These are phyloP conservation scores for Lasiodiplodia sp. DNA, from an alignment of 2,329 filamentous ascomycete species.

Conservation along the genomic window DNA sequence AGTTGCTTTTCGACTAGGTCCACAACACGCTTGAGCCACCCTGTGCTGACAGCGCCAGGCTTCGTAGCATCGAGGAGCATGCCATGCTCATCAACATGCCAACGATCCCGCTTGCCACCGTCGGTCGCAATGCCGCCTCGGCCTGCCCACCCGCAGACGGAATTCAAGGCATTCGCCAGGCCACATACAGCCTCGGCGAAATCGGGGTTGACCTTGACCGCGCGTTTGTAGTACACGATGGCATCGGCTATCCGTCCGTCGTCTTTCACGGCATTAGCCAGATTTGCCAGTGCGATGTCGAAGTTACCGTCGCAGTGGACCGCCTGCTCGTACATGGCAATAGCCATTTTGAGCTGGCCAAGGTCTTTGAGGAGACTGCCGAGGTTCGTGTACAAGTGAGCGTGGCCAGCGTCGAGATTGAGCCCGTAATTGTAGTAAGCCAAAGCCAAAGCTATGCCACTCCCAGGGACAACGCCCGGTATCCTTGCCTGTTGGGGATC, in stretches of 20 bases:
- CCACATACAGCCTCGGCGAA: conserved; percentile 98
- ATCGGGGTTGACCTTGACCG: conserved; percentile 88
- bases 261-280: conserved; percentile 98
- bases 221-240: conserved; percentile 88
- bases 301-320: conserved; percentile 93
- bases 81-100: conserved; percentile 88
- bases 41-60: conserved; percentile 68
- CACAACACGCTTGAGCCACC: conserved; percentile 89
- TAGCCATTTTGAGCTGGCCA: conserved; percentile 87
- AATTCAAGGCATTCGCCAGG: conserved; percentile 92
- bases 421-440: conserved; percentile 96
- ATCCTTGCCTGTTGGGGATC: conserved; percentile 57
- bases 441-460: conserved; percentile 84
- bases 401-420: conserved; percentile 83
- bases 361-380: conserved; percentile 96
- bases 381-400: conserved; percentile 95
- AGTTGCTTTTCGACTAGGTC: conserved; percentile 91
- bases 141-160: conserved; percentile 92
- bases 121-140: conserved; percentile 84
- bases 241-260: conserved; percentile 91
- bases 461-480: conserved; percentile 83
- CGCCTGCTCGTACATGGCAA: conserved; percentile 96
- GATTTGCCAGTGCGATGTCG: conserved; percentile 94
- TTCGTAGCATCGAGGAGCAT: conserved; percentile 78
- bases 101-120: conserved; percentile 78